Evolutionary conservation across 805 yeast genomes (phyloP), one percentile per base, ranked within the genome.

Genomic region (Wickerhamomyces bovis): DNA sequence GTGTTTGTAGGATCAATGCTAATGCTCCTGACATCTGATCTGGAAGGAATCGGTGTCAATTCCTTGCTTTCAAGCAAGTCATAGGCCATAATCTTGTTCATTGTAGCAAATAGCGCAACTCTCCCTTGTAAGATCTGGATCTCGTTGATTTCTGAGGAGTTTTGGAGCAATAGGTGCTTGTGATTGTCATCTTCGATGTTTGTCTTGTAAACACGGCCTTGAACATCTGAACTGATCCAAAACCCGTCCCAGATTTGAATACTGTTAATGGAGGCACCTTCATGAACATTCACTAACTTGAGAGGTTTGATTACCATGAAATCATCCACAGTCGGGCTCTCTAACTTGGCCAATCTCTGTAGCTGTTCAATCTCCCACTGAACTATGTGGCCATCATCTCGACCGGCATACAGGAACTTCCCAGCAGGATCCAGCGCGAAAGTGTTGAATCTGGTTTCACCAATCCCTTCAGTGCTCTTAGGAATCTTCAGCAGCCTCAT

Each of bases 401-500:
- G 42, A 3, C 42, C 54, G 2, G 48, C 44, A 15, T 49, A 51
- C n/a, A 58, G 50, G 7, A 42, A 42, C 12, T 39, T 31, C 0
- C 47, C 38, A 6, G 12, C 21, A 2, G 25, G 2, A 13, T 51
- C 45, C 13, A 51, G 13, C 2, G 44, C 49, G 22, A 56, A 42
- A 2, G 57, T 45, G 1, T 53, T 44, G 19, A 50, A 51, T 0
- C 39, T 15, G 1, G 48, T 33, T 2, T 21, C 21, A 3, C 19
- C 30, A 22, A 19, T 20, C 25, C 36, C n/a, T 11, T 23, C 10
- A 7, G 30, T 21, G 11, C 30, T 38, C 38, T 22, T 40, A 13
- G 63, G 63, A 2, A 59, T 47, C 39, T 54, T 55, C 45, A 59
- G 46, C 18, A 59, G 48, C 11, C 51, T 44, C 55, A 53, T 53